Evolutionary conservation across 805 yeast genomes (phyloP).

Genomic region (Yarrowia alimentaria): DNA sequence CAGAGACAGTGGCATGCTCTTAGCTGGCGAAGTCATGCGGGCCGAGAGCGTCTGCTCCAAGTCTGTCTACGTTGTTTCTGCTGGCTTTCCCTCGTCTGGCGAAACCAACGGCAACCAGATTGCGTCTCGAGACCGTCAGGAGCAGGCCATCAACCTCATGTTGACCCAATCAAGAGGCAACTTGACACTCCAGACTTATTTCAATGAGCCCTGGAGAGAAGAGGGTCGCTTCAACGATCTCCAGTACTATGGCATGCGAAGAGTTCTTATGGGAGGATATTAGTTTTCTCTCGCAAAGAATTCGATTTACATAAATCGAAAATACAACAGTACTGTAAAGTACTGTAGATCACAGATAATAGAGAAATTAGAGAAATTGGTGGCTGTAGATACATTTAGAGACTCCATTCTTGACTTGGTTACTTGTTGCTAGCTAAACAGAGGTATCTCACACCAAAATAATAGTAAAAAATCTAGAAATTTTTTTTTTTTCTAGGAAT

Average conservation of each 20-base stretch:
- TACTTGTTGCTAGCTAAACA: too few relatives aligned
- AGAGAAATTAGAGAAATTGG: too few relatives aligned
- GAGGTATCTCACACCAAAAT: too few relatives aligned
- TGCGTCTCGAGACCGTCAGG: constrained; percentile 1
- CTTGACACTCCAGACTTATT: constrained; percentile 6
- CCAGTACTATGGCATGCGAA: constrained; percentile 15
- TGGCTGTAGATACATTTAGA: too few relatives aligned
- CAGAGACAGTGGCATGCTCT: background rate
- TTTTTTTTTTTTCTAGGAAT: too few relatives aligned
- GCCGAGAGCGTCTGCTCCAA: constrained; percentile 1
- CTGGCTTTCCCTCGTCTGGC: constrained; percentile 1
- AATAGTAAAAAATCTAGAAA: too few relatives aligned
- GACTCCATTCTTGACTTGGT: too few relatives aligned
- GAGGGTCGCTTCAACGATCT: constrained; percentile 13
- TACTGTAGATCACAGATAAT: too few relatives aligned
- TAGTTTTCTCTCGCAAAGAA: too few relatives aligned
- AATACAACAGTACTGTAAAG: too few relatives aligned
- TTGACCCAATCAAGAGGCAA: background rate
- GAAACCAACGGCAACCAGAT: constrained; percentile 2
- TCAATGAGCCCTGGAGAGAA: constrained; percentile 13
- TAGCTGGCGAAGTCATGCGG: background rate
- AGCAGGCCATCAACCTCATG: constrained; percentile 7
- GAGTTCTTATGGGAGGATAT: background rate
- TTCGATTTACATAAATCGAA: too few relatives aligned
- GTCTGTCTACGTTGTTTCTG: background rate